Evolutionary conservation across 2,329 filamentous ascomycete species (phyloP), one percentile per base, ranked within the genome.

Genomic region (Penicillium oxalicum): DNA sequence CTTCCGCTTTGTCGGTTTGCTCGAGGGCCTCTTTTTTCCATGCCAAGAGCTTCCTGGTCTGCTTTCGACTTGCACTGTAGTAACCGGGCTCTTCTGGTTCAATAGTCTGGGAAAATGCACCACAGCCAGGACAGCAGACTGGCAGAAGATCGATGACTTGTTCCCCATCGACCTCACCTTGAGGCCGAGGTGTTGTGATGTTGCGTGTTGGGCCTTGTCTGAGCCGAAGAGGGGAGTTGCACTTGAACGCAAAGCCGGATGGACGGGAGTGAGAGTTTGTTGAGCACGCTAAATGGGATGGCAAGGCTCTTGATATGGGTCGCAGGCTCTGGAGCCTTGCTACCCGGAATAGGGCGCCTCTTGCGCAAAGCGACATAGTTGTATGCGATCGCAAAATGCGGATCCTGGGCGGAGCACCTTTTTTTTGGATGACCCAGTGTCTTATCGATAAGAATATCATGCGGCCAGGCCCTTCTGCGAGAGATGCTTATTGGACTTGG

Each of bases 111-210:
- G 78, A 74, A 33, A 77, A 75, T 27, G 81, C 82, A 46, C 82
- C 82, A 55, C 82, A 85, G 56, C 82, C 82, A 28, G 82, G 81
- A 61, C 82, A 84, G 25, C 75, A 73, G 5, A 73, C 48, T 0
- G 79, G 79, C 9, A 83, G 61, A 5, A 51, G 33, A 13, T 61
- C 53, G 5, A 53, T 50, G n/a, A 55, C 8, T 2, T 51, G 38
- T 4, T 57, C 53, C n/a, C 44, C 5, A 5, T 29, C 12, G n/a
- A 54, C 29, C 29, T 57, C 48, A 24, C 48, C 40, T 37, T 6
- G 33, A 34, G 47, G 44, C 6, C 50, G 43, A 12, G 50, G 47
- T 34, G 58, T 56, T 36, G 61, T 61, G 34, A 61, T 54, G n/a
- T 27, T 47, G 34, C 57, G 61, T 40, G 18, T 48, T 40, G 52